A percentile compares a stretch with the other conserved stretches of the same genome.
Evolutionary conservation across 345 rosid species (phyloP).

Genomic region (Euphorbia tirucalli): DNA sequence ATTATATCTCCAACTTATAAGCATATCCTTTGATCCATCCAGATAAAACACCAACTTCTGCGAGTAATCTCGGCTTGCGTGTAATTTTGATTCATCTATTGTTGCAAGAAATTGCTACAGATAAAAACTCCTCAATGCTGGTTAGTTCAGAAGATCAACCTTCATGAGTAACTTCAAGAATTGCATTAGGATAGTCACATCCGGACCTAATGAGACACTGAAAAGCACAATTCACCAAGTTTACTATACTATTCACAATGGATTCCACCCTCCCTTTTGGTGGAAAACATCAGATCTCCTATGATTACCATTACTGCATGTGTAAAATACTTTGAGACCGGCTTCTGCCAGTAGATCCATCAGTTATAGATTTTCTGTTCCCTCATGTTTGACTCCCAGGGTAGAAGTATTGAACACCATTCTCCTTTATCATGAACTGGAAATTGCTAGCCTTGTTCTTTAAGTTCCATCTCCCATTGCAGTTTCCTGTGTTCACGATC

Average conservation of each 20-base stretch:
- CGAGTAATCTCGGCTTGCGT: too few species aligned
- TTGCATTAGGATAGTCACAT: too few species aligned
- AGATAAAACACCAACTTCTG: too few species aligned
- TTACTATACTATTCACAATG: too few species aligned
- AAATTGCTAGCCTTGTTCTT: conserved; percentile 62
- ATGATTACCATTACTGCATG: too few species aligned
- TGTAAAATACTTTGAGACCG: neutral
- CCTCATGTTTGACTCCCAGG: conserved; percentile 56
- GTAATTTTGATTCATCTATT: too few species aligned
- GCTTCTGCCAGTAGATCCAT: neutral
- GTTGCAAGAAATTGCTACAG: too few species aligned
- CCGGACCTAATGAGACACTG: neutral
- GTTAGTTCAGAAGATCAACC: neutral
- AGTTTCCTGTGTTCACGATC: conserved; percentile 47
- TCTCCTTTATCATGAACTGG: conserved; percentile 80
- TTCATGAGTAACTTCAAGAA: neutral
- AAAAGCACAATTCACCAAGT: neutral
- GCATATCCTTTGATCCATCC: too few species aligned
- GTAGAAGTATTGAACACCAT: conserved; percentile 66
- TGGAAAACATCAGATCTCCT: too few species aligned
- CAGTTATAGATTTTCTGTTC: neutral
- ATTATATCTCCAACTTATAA: too few species aligned
- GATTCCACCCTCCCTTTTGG: too few species aligned
- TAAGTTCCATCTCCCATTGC: conserved; percentile 27
- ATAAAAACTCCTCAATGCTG: too few species aligned